Base-by-base conservation (phyloP, 2,329 filamentous ascomycete genomes). In the Beauveria brongniartii region DNA sequence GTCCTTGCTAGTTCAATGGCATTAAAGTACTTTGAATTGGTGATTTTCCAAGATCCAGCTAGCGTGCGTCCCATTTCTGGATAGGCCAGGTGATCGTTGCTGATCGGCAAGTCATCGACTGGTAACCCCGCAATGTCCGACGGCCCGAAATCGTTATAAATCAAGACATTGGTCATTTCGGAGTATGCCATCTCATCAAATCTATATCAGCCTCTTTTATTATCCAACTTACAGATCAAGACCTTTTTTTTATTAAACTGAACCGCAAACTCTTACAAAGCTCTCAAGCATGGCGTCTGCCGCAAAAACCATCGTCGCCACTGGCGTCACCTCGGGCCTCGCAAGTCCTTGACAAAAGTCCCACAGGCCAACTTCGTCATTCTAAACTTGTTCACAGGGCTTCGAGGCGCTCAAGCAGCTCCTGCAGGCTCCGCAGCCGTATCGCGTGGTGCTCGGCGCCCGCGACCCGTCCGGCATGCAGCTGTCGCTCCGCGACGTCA, bases 371-470 rank as follows among this genome's bases (percentile, higher is more conserved):
- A 14, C 2, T 3, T 9, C 30, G 28, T 47, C 16, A 34, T 12
- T 51, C 60, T 51, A 54, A 59, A 1, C 20, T 30, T 3, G 24
- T 28, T 20, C 12, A 14, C 55, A 82, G 80, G 80, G 80, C 14
- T 78, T 83, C 58, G 80, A 83, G 65, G 73, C 75, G n/a, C 71
- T 82, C 58, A 80, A 80, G 65, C 78, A 82, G 65, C 75, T 82
- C 28, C 74, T 82, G 8, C 65, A 70, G 18, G 73, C 78, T 52
- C 61, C 72, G 0, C 75, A 80, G 64, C 72, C 79, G 0, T 80
- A 81, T 69, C 75, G 68, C 18, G 69, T 82, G 64, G 77, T 83
- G 50, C 71, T 82, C 10, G 80, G 80, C 10, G 80, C 77, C 3
- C 72, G 80, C n/a, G 77, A 81, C 67, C 71, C 72, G 0, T 64